Percentiles rank a stretch among this genome's conserved stretches.
These are phyloP conservation scores for Aureobasidium sp. DNA, from an alignment of 2,329 filamentous ascomycete genomes.

Conservation along the genomic window DNA sequence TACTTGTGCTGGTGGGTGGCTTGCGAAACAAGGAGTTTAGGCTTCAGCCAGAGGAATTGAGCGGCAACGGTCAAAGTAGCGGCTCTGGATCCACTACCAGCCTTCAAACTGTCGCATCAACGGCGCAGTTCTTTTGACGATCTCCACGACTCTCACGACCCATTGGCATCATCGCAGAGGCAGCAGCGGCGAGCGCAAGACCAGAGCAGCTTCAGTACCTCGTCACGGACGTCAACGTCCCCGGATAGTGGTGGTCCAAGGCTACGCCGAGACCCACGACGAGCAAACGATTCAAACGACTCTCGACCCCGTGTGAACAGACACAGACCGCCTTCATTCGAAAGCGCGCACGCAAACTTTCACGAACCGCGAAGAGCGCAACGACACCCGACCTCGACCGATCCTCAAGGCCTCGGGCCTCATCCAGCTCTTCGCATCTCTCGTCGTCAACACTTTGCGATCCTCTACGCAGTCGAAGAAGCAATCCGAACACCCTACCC, in stretches of 20 bases:
- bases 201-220: constrained; percentile 10
- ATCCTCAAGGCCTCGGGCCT: constrained; percentile 32
- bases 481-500: constrained; percentile 73
- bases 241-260: constrained; percentile 44
- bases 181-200: constrained; percentile 23
- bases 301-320: constrained; percentile 31
- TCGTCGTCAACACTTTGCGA: constrained; percentile 76
- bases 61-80: constrained; percentile 11
- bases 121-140: constrained; percentile 33
- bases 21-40: neutral
- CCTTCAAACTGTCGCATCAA: constrained; percentile 15
- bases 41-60: constrained; percentile 3
- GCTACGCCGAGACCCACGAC: constrained; percentile 47
- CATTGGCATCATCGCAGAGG: constrained; percentile 28
- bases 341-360: constrained; percentile 27
- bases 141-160: constrained; percentile 46
- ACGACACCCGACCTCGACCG: constrained; percentile 25
- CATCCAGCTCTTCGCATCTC: constrained; percentile 64
- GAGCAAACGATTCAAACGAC: constrained; percentile 33
- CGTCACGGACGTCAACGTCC: constrained; percentile 45
- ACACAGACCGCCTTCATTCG: constrained; percentile 39
- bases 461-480: constrained; percentile 88
- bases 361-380: constrained; percentile 21
- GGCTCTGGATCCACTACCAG: constrained; percentile 10
- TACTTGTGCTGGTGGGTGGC: neutral